These are phyloP conservation scores for Heterobasidion irregulare DNA, from an alignment of 1,284 basidiomycete species.

Conservation along the genomic window DNA sequence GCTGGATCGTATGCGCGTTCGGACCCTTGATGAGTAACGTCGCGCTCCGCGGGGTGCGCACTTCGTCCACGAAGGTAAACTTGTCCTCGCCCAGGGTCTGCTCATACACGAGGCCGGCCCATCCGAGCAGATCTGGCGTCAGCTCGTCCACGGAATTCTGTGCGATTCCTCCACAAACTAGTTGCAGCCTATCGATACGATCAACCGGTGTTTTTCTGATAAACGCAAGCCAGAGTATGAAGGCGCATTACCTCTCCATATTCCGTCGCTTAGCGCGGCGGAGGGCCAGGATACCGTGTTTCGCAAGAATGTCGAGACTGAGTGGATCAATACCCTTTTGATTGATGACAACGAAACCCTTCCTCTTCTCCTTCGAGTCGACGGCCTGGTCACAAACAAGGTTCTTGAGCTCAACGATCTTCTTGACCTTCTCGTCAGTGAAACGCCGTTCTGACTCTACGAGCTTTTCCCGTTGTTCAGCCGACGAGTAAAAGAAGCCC, in stretches of 20 bases:
- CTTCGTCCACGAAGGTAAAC: conserved; percentile 97
- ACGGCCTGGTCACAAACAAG: conserved; percentile 90
- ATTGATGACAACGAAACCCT: conserved; percentile 95
- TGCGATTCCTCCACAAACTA: conserved; percentile 91
- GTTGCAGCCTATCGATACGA: conserved; percentile 58
- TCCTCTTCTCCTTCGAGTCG: conserved; percentile 70
- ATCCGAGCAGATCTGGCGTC: conserved; percentile 85
- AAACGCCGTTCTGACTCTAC: conserved; percentile 96
- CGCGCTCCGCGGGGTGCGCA: conserved; percentile 93
- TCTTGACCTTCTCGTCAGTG: conserved; percentile 91
- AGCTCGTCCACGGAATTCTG: conserved; percentile 99
- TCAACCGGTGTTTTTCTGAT: conserved; percentile 3
- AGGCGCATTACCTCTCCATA: conserved; percentile 77
- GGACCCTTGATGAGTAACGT: conserved; percentile 98
- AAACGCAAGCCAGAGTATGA: background rate
- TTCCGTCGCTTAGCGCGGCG: conserved; percentile 95
- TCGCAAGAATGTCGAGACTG: conserved; percentile 92
- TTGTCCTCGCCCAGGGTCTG: conserved; percentile 99
- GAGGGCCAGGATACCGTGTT: conserved; percentile 94
- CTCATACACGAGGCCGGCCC: conserved; percentile 98
- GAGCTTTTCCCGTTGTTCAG: conserved; percentile 97
- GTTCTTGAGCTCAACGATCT: conserved; percentile 97
- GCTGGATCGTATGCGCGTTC: conserved; percentile 92
- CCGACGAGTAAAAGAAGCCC: conserved; percentile 98
- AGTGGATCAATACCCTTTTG: conserved; percentile 99